Conservation (phyloP, 352 stramenopile genomes). For the Globisporangium ultimum region DNA sequence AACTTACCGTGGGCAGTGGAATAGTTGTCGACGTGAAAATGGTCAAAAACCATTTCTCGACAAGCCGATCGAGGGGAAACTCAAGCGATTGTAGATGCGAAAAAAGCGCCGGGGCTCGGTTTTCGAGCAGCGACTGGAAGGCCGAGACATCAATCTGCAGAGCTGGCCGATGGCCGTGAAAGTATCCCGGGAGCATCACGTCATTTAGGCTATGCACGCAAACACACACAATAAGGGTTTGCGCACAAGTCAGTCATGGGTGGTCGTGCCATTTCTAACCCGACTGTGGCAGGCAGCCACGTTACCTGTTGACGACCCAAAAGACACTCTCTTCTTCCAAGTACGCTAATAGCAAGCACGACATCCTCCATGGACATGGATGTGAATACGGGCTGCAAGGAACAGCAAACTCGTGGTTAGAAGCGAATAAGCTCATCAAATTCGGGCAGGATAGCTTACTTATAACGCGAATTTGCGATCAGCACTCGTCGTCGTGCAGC, state of each 20-base stretch:
- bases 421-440: too few species aligned
- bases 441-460: slow-evolving; percentile 21
- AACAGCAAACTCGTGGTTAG: not conserved
- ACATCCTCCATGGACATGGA: slow-evolving; percentile 66
- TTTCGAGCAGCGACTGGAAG: slow-evolving; percentile 52
- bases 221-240: not conserved
- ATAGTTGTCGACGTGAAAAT: slow-evolving; percentile 67
- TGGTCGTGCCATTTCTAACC: not conserved
- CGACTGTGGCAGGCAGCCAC: not conserved
- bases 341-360: slow-evolving; percentile 66
- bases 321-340: slow-evolving; percentile 78
- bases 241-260: not conserved
- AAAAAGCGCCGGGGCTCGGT: slow-evolving; percentile 44
- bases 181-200: slow-evolving; percentile 67
- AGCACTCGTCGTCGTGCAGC: slow-evolving; percentile 53
- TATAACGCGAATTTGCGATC: slow-evolving; percentile 67
- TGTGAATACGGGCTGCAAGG: slow-evolving; percentile 59
- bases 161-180: slow-evolving; percentile 68
- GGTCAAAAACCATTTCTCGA: slow-evolving; percentile 75
- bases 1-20: slow-evolving; percentile 60
- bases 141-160: slow-evolving; percentile 65
- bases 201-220: slow-evolving; percentile 47
- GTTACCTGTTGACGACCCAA: slow-evolving; percentile 80
- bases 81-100: slow-evolving; percentile 46
- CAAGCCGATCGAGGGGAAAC: slow-evolving; percentile 50